Base-by-base conservation (phyloP, 805 yeast genomes). In the Lipomyces starkeyi region DNA sequence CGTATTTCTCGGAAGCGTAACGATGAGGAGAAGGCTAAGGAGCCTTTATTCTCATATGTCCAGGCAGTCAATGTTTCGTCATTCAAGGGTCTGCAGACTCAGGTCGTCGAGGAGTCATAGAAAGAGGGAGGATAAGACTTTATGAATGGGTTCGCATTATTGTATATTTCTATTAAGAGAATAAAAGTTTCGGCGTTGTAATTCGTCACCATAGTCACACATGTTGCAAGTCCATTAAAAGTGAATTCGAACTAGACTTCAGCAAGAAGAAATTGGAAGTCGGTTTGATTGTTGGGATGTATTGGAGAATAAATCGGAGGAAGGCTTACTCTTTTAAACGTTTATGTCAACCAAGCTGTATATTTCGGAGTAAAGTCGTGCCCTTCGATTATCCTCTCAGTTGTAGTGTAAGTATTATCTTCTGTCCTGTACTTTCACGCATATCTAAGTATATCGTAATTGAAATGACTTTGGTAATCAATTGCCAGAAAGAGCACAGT, bases 1-100 rank as follows among this genome's bases (percentile, higher is more conserved):
- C 93, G 97, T 88, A 93, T 95, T 86, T 93, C 98, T 74, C 91
- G 97, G 90, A 95, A 90, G 93, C 92, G 98, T 88, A 95, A 95
- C 88, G 98, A 95, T 85, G 99, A 95, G 88, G 99, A 95, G 88
- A 94, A 92, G 83, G 98, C 99, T 81, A 90, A 90, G 89, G 93
- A 92, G 87, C 92, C 93, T 84, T 89, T 95, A 84, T 95, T 91
- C 88, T 93, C 98, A 77, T 93, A 87, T 85, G 99, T 95, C 81
- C 98, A 95, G 88, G 94, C 96, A 81, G 97, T 95, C 82, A 84
- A 86, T 80, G 98, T 95, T 80, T 90, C 97, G 81, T 82, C 96
- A 75, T 88, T 91, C 85, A 95, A 95, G 90, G 98, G 98, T 86
- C 91, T 95, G 84, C 89, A 93, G 86, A 95, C 99, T 85, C 90